phyloP scores from a whole-genome alignment of 345 rosid species.

The Melastoma malabathricum region DNA sequence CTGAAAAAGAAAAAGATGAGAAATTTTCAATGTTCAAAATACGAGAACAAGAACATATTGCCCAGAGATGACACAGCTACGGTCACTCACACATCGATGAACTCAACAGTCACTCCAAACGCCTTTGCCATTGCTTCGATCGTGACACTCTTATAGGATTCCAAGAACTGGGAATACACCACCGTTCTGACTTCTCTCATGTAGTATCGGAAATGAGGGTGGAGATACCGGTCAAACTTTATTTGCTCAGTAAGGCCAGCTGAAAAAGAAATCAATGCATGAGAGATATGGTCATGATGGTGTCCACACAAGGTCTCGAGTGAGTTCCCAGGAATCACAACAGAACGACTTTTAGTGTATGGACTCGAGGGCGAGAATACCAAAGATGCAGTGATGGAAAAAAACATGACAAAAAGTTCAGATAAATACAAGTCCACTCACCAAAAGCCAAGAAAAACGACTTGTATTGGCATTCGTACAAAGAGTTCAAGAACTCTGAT shows the following conservation, averaged over 20 bases:
- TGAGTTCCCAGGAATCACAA: no score
- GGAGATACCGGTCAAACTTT: conserved; percentile 78
- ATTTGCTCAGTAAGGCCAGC: conserved; percentile 72
- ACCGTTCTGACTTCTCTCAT: conserved; percentile 96
- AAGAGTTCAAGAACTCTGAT: conserved; percentile 82
- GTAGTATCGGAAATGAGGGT: conserved; percentile 90
- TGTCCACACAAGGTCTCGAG: no score
- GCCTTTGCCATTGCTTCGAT: conserved; percentile 98
- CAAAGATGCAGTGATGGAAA: no score
- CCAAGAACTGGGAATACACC: conserved; percentile 88
- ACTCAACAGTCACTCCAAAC: conserved; percentile 82
- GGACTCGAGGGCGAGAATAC: no score
- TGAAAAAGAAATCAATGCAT: not conserved
- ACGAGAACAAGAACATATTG: not conserved
- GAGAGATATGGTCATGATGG: no score
- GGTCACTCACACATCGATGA: conserved; percentile 76
- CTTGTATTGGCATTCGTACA: conserved; percentile 88
- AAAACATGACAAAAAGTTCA: no score
- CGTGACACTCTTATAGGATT: conserved; percentile 93
- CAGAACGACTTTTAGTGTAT: no score
- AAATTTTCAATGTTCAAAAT: no score
- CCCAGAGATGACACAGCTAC: not conserved
- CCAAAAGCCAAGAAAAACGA: conserved; percentile 91
- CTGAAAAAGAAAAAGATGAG: conserved; percentile 21
- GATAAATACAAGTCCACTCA: conserved; percentile 15